Evolutionary conservation across 148 eudicot genomes (phyloP), one percentile per base, ranked within the genome.

Genomic region (Cornus suecica): DNA sequence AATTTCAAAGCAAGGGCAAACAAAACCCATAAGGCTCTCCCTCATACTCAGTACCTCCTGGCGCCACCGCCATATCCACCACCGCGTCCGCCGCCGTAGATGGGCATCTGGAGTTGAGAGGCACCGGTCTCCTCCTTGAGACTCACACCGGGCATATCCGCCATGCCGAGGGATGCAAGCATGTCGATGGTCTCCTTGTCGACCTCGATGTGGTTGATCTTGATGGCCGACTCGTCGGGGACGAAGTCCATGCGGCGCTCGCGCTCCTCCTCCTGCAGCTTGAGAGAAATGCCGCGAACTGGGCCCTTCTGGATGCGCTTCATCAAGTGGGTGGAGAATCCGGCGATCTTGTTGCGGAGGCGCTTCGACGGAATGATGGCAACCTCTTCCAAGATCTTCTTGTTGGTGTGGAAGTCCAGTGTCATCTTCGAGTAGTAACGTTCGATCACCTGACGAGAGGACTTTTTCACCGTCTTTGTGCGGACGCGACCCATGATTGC

Each of bases 351-450:
- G 84, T 81, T 81, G 78, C 84, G 84, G 70, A 81, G 84, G 66
- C 84, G 80, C 81, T 81, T 81, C n/a, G 84, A 81, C 2, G 80
- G 80, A 61, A 81, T 81, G 65, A 81, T 81, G 52, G 84, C 84
- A 0, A 81, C 84, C 30, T 81, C 84, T 8, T 76, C 84, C 8
- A 81, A 23, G 73, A 81, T 73, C 74, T 81, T 81, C 84, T 81
- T 81, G 84, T 81, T 81, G 30, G 84, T 81, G 80, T 81, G 84
- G 78, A 81, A 81, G 9, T 81, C 84, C n/a, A 81, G 66, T 0
- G 84, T 81, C 84, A 81, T 81, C 45, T 81, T 81, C 22, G 84
- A 81, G 80, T 81, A 81, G 80, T 81, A 81, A 5, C 84, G 84
- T 45, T 81, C 84, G 65, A 81, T 81, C 42, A 81, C 80, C 66